A percentile compares a stretch with the other conserved stretches of the same genome.
These are phyloP conservation scores for Phylloboletellus chloephorus DNA, from an alignment of 1,284 basidiomycete genomes.

Conservation along the genomic window DNA sequence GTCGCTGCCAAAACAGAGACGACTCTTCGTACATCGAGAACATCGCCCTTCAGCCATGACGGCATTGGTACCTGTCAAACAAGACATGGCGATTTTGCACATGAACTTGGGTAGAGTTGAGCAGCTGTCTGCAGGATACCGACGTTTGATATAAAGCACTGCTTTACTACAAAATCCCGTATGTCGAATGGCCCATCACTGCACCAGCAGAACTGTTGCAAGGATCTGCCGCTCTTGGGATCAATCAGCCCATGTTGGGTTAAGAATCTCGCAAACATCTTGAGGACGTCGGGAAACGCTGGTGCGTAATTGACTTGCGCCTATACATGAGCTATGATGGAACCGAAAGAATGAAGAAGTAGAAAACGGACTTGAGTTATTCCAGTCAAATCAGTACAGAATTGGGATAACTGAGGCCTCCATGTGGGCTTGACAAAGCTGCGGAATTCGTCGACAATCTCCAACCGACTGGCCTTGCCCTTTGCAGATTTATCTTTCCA, in stretches of 20 bases:
- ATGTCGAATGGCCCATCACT: constrained; percentile 80
- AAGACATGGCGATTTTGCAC: constrained; percentile 7
- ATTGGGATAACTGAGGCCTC: constrained; percentile 74
- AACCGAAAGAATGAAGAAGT: constrained; percentile 4
- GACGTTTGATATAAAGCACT: constrained; percentile 80
- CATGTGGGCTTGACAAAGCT: constrained; percentile 87
- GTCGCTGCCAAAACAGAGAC: constrained; percentile 43
- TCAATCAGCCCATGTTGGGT: constrained; percentile 61
- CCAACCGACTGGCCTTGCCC: constrained; percentile 52
- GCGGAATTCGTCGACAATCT: constrained; percentile 76
- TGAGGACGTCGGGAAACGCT: constrained; percentile 66
- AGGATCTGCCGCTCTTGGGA: constrained; percentile 46
- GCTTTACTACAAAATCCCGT: constrained; percentile 80
- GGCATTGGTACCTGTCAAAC: constrained; percentile 57
- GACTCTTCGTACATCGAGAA: constrained; percentile 63
- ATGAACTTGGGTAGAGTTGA: constrained; percentile 30
- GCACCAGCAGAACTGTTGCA: constrained; percentile 68
- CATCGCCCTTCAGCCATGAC: constrained; percentile 61
- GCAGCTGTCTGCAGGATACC: constrained; percentile 33
- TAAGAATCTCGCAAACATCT: constrained; percentile 65
- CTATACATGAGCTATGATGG: constrained; percentile 38
- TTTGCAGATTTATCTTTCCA: constrained; percentile 66
- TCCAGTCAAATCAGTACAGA: constrained; percentile 85
- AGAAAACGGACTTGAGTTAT: constrained; percentile 74
- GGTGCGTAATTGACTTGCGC: constrained; percentile 77